Conservation (phyloP, 2,329 filamentous ascomycete genomes). For the Alternaria sp. region DNA sequence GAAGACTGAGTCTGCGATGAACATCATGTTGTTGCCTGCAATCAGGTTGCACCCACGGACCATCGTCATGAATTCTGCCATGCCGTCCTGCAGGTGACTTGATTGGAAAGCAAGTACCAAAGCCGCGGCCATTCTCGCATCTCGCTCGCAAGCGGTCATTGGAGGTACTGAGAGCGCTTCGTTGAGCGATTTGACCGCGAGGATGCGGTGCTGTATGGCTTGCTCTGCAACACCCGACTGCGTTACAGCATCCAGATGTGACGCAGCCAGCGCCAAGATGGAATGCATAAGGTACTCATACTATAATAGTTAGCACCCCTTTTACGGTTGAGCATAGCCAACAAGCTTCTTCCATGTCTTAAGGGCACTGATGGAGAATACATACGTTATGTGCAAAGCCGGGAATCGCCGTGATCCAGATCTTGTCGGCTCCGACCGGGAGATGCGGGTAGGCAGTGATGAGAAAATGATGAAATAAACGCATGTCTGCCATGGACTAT, state of each 20-base stretch:
- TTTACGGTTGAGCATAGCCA: neutral
- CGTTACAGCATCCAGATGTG: constrained; percentile 63
- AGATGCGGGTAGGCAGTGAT: constrained; percentile 68
- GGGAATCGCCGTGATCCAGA: constrained; percentile 72
- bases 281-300: constrained; percentile 75
- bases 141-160: constrained; percentile 39
- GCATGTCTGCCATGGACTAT: constrained; percentile 64
- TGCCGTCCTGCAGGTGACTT: constrained; percentile 46
- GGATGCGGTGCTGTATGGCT: constrained; percentile 69
- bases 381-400: constrained; percentile 70
- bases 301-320: constrained; percentile 43
- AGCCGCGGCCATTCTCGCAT: constrained; percentile 48
- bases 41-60: constrained; percentile 47
- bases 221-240: constrained; percentile 60
- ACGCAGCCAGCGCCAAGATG: constrained; percentile 71
- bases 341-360: neutral
- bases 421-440: constrained; percentile 68
- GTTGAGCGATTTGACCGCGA: constrained; percentile 63
- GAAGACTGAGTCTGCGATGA: constrained; percentile 35
- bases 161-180: constrained; percentile 46
- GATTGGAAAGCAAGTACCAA: constrained; percentile 49
- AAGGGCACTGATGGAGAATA: neutral
- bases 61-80: constrained; percentile 48
- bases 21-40: constrained; percentile 31
- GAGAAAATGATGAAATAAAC: constrained; percentile 72